Percentiles rank a stretch among this genome's conserved stretches.
Conservation (phyloP, 257 asterid genomes). For the Jasminum sambac region DNA sequence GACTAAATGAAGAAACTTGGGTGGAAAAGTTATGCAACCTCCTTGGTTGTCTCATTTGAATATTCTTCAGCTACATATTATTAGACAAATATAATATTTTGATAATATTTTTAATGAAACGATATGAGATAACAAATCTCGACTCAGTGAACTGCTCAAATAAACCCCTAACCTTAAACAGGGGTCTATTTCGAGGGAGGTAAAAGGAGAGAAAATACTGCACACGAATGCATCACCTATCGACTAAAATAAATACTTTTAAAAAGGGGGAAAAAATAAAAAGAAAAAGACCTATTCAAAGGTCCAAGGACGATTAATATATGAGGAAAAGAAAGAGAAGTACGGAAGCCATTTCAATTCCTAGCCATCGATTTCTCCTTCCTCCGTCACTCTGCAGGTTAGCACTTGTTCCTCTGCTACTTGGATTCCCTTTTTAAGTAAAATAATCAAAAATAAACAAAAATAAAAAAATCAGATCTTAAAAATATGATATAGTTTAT, state of each 20-base stretch:
- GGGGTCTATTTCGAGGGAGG: neutral
- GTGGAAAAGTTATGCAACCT: too few species aligned
- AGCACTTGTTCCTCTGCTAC: constrained; percentile 24
- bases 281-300: neutral
- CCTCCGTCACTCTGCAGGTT: constrained; percentile 39
- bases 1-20: too few species aligned
- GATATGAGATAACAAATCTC: too few species aligned
- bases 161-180: too few species aligned
- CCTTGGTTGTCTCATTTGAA: too few species aligned
- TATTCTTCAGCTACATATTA: too few species aligned
- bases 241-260: neutral
- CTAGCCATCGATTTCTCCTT: constrained; percentile 13
- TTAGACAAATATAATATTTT: too few species aligned
- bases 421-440: constrained; percentile 27
- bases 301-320: neutral
- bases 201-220: neutral
- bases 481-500: neutral
- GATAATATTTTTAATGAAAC: too few species aligned
- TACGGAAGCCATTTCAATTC: constrained; percentile 8
- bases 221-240: neutral
- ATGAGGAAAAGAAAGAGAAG: neutral
- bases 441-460: neutral
- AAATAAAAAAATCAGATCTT: neutral
- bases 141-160: too few species aligned
- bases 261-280: too few species aligned